Conservation (phyloP, 257 asterid genomes). For the Nicotiana benthamiana region DNA sequence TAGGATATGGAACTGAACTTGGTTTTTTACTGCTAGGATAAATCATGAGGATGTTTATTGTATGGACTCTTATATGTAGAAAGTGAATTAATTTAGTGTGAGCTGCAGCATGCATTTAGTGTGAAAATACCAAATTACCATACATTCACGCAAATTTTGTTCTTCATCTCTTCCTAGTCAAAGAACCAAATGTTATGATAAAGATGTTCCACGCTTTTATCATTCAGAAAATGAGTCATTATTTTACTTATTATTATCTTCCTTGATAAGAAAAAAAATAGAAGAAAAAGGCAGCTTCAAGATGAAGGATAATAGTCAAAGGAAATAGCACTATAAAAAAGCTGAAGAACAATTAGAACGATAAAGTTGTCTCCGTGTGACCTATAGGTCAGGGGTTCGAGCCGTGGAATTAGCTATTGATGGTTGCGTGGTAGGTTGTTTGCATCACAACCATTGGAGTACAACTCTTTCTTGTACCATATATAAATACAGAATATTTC, state of each 20-base stretch:
- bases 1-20: neutral
- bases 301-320: neutral
- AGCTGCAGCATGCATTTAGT: slow-evolving; percentile 37
- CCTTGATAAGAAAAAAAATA: neutral
- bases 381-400: no score
- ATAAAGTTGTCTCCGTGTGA: no score
- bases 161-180: slow-evolving; percentile 3
- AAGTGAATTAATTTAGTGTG: slow-evolving; percentile 32
- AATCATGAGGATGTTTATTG: neutral
- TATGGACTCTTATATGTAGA: slow-evolving; percentile 6
- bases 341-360: no score
- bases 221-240: neutral
- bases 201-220: neutral
- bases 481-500: no score
- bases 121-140: slow-evolving; percentile 13
- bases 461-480: no score
- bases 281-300: neutral
- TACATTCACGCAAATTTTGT: slow-evolving; percentile 12
- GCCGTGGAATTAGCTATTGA: no score
- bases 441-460: no score
- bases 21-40: neutral
- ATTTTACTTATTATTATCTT: neutral
- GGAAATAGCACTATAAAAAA: no score
- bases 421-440: no score
- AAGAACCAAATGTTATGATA: neutral